A percentile compares a stretch with the other conserved stretches of the same genome.
These are phyloP conservation scores for Clarireedia hainanense DNA, from an alignment of 2,329 filamentous ascomycete genomes.

Conservation along the genomic window DNA sequence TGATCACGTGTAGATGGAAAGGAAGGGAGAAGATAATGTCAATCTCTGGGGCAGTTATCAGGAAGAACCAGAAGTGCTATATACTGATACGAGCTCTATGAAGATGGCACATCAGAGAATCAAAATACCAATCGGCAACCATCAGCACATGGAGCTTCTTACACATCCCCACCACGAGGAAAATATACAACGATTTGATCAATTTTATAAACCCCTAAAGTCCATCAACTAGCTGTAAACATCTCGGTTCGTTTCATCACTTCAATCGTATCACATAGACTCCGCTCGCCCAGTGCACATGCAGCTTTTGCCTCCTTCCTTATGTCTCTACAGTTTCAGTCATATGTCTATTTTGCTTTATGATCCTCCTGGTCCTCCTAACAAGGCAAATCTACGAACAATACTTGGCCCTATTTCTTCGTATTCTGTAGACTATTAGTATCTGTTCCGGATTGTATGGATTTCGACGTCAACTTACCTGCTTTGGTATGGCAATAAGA, in stretches of 20 bases:
- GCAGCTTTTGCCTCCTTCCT: constrained; percentile 1
- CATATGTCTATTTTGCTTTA: constrained; percentile 28
- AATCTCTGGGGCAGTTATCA: too few relatives aligned
- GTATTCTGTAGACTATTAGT: constrained; percentile 39
- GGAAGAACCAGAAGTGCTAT: too few relatives aligned
- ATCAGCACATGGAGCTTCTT: neutral
- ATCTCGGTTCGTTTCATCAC: neutral
- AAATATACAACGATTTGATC: constrained; percentile 3
- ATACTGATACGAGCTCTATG: too few relatives aligned
- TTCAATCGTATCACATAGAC: constrained; percentile 1
- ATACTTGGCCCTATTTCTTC: constrained; percentile 96
- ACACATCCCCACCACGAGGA: too few relatives aligned
- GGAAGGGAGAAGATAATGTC: too few relatives aligned
- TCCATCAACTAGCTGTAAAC: neutral
- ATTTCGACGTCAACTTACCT: constrained; percentile 14
- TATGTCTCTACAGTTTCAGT: neutral
- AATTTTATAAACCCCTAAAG: constrained; percentile 1
- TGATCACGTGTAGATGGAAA: too few relatives aligned
- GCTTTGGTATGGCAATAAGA: constrained; percentile 97
- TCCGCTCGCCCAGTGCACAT: constrained; percentile 6
- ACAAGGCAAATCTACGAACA: constrained; percentile 85
- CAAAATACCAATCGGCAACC: neutral
- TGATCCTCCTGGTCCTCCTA: constrained; percentile 84
- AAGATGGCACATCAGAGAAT: neutral
- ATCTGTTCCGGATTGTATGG: neutral